These are phyloP conservation scores for Diaporthe sp. DNA, from an alignment of 2,329 filamentous ascomycete genomes.

Conservation along the genomic window DNA sequence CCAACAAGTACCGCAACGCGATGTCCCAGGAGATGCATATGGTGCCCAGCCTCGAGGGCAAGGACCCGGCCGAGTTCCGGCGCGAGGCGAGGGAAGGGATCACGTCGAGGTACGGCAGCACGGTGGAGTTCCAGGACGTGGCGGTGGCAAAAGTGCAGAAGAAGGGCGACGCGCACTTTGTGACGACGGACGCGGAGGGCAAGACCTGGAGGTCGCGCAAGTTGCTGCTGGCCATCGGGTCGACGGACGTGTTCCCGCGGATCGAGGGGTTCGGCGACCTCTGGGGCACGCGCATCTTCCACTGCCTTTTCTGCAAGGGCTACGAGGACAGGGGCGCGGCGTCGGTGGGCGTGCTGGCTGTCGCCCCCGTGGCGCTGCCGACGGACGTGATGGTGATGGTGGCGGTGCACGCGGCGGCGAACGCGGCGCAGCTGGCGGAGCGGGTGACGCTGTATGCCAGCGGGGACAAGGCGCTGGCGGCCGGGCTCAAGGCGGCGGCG, in stretches of 20 bases:
- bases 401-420: neutral
- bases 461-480: slow-evolving; percentile 19
- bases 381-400: slow-evolving; percentile 4
- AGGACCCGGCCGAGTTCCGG: slow-evolving; percentile 47
- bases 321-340: slow-evolving; percentile 63
- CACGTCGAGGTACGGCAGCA: slow-evolving; percentile 45
- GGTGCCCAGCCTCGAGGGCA: slow-evolving; percentile 51
- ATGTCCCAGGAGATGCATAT: slow-evolving; percentile 60
- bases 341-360: slow-evolving; percentile 58
- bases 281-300: slow-evolving; percentile 62
- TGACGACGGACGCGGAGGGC: slow-evolving; percentile 53
- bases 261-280: slow-evolving; percentile 64
- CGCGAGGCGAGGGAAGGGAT: slow-evolving; percentile 47
- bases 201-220: slow-evolving; percentile 59
- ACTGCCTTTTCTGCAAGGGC: slow-evolving; percentile 70
- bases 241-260: slow-evolving; percentile 59
- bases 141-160: slow-evolving; percentile 42
- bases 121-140: slow-evolving; percentile 45
- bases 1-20: slow-evolving; percentile 60
- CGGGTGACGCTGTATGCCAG: slow-evolving; percentile 20
- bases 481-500: slow-evolving; percentile 1
- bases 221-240: slow-evolving; percentile 65
- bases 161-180: slow-evolving; percentile 45
- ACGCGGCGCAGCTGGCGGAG: slow-evolving; percentile 16
- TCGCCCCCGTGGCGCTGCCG: slow-evolving; percentile 37